Evolutionary conservation across 805 yeast genomes (phyloP), one percentile per base, ranked within the genome.

Genomic region (Lipomyces chichibuensis): DNA sequence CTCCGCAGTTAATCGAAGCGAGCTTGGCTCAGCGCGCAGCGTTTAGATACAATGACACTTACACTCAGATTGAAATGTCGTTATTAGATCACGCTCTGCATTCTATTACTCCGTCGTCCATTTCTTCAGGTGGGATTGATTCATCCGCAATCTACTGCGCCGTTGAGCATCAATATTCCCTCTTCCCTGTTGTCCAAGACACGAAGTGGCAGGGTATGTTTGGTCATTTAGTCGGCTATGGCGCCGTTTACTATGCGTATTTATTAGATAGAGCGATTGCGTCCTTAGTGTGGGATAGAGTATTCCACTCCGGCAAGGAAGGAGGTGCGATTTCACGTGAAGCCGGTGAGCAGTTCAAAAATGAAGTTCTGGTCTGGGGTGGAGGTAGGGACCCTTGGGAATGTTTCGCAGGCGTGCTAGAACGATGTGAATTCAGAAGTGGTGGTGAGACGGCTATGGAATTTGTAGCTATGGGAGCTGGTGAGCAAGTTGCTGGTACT

Each of bases 151-250:
- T 88, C 4, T 92, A 91, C 74, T 93, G 91, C 73, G 78, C 82
- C 8, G 75, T 91, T 33, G 97, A 91, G 75, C 73, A 77, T 3
- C 77, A 84, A 32, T 75, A 88, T 63, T 80, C 84, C 53, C 85
- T 92, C 1, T 87, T 90, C 74, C 85, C 89, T 2, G 94, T 91
- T 71, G 82, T 23, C 62, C 62, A 27, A 60, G 74, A 66, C 80
- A 88, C 96, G 1, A 88, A 88, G 32, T 93, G 98, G 97, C 96
- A 91, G 65, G 98, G 96, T 0, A 91, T 88, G 75, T 93, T 95
- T 78, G 96, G 97, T 1, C 99, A 95, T 75, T 79, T 95, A 53
- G 90, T 89, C 72, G 92, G 97, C 0, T 95, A 95, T 75, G 98
- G 98, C 0, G 91, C 98, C 0, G 90, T 93, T 0, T 95, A 95